Conservation (phyloP, 495 filamentous ascomycete genomes). For the Jackrogersella multiformis region DNA sequence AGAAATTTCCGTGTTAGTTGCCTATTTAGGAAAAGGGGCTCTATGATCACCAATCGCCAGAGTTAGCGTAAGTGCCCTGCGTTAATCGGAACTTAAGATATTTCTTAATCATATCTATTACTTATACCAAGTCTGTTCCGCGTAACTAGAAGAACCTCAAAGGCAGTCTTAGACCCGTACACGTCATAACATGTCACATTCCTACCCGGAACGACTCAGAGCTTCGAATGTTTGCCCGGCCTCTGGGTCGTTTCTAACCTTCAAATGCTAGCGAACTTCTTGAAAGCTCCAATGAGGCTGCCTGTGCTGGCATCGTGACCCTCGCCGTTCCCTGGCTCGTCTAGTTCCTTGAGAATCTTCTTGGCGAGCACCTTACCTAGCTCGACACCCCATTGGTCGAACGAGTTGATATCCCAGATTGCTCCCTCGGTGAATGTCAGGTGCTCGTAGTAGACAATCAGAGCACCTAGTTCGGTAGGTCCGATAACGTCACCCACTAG, state of each 20-base stretch:
- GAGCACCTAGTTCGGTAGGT: slow-evolving; percentile 87
- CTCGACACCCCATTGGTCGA: slow-evolving; percentile 99
- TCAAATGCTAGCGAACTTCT: slow-evolving; percentile 62
- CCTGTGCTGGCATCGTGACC: slow-evolving; percentile 88
- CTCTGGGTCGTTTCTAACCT: slow-evolving; percentile 31
- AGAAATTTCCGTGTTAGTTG: background rate
- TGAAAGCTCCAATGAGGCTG: slow-evolving; percentile 86
- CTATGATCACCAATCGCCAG: background rate
- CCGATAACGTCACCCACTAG: slow-evolving; percentile 91
- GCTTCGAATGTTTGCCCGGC: slow-evolving; percentile 20
- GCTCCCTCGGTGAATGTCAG: slow-evolving; percentile 97
- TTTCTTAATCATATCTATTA: background rate
- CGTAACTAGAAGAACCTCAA: background rate
- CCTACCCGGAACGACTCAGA: slow-evolving; percentile 21
- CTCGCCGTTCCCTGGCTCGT: slow-evolving; percentile 72
- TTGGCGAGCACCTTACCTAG: slow-evolving; percentile 95
- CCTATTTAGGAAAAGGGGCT: background rate
- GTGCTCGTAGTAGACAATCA: slow-evolving; percentile 99
- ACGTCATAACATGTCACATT: background rate
- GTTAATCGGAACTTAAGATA: background rate
- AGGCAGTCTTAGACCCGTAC: slow-evolving; percentile 10
- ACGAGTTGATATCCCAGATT: slow-evolving; percentile 98
- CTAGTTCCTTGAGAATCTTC: slow-evolving; percentile 83
- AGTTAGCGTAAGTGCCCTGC: background rate
- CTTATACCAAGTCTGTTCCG: slow-evolving; percentile 2